Base-by-base conservation (phyloP, 768 basidiomycete species). In the Pisolithus tinctorius region DNA sequence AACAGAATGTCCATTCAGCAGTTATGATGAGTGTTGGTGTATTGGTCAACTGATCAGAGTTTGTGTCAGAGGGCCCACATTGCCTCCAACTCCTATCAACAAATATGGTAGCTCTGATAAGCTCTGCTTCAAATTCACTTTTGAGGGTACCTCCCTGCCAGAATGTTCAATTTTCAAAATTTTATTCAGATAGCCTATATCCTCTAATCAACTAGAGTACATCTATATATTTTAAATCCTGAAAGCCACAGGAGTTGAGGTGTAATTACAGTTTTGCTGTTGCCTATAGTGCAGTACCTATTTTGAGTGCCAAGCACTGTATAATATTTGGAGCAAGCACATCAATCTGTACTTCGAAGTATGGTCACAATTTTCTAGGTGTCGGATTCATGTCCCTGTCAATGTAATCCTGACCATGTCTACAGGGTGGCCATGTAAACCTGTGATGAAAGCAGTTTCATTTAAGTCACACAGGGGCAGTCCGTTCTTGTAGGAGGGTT, bases 21-120 rank as follows among this genome's bases (percentile, higher is more conserved):
- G 16, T 45, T 7, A 48, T 49, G 31, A 53, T 49, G 47, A 49
- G 4, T 3, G 10, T 48, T 30, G 46, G 29, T 20, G 8, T 52
- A 9, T n/a, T 43, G 8, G 1, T 37, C 2, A 1, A 52, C 2
- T 43, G 13, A 2, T 25, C 16, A n/a, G 31, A 16, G 9, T 47
- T 16, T 30, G 5, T 11, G 29, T n/a, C n/a, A n/a, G n/a, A n/a
- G n/a, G n/a, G n/a, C n/a, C n/a, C n/a, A n/a, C n/a, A n/a, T n/a
- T n/a, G n/a, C n/a, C 16, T 36, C n/a, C n/a, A 40, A 10, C 10
- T 40, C 6, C 17, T 9, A 40, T 40, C 39, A 36, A 36, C 46
- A 47, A 14, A 47, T 34, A 47, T n/a, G 46, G 46, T n/a, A 47
- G 31, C 46, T 47, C 46, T 25, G 46, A 47, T 25, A 47, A 30